Base-by-base conservation (phyloP, 176 grass and related monocot species). In the Themeda triandra region DNA sequence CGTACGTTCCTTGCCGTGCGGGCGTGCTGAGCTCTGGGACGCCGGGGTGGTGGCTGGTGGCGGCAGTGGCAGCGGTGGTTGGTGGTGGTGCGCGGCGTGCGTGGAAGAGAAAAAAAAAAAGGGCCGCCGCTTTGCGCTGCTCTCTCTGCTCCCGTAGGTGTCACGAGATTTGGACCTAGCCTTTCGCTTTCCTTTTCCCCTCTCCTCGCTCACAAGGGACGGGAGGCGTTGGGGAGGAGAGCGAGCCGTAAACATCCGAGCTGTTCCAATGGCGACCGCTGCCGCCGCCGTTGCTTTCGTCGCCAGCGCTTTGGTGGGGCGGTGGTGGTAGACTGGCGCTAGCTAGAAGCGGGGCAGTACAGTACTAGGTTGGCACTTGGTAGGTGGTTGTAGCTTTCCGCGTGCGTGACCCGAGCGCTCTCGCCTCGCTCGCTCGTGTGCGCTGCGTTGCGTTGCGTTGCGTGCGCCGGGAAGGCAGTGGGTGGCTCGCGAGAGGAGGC, bases 211-310 rank as follows among this genome's bases (percentile, higher is more conserved):
- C 33, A 35, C 33, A 35, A 35, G 33, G 33, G 33, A 35, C 33
- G 33, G n/a, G n/a, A n/a, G n/a, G n/a, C n/a, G n/a, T n/a, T n/a
- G n/a, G n/a, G n/a, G n/a, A n/a, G n/a, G n/a, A n/a, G n/a, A n/a
- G 33, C 27, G 44, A 59, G 73, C 25, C 64, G 83, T 70, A 62
- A 62, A 54, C 64, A 70, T 77, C 73, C 32, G 30, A 77, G 66
- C 83, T 85, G 83, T 77, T 85, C 24, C 67, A 85, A 78, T 78
- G 83, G 83, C 74, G 73, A 85, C 83, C 63, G 48, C 17, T 54
- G 81, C 41, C 3, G 41, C 45, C 6, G 45, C 44, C 36, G 44
- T 25, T 63, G 66, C 39, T 62, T 54, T 73, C 59, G 60, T 74
- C 48, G 32, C 30, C 58, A 30, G 70, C 77, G 31, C 59, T 66